phyloP scores from a whole-genome alignment of 2,329 filamentous ascomycete species.

The Dryadomyces sulphureus region DNA sequence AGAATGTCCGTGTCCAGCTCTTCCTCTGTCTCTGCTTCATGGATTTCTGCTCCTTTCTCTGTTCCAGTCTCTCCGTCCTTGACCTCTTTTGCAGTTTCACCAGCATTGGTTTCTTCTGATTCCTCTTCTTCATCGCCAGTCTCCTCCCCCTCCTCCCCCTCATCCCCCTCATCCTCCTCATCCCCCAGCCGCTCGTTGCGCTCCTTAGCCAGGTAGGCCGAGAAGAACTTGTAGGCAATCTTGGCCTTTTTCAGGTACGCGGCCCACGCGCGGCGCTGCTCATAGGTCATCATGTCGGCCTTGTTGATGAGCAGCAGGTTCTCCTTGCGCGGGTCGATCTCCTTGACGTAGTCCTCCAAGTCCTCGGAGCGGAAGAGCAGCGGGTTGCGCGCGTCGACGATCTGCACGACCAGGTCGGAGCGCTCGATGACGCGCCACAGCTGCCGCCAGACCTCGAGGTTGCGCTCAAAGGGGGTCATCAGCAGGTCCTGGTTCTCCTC shows the following conservation, averaged over 20 bases:
- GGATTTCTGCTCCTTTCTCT: not conserved
- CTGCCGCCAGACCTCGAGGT: slow-evolving; percentile 95
- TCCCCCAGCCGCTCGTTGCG: slow-evolving; percentile 60
- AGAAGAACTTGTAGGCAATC: slow-evolving; percentile 94
- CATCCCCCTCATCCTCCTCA: slow-evolving; percentile 25
- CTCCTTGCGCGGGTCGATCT: slow-evolving; percentile 73
- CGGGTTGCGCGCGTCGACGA: slow-evolving; percentile 92
- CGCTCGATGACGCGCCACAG: slow-evolving; percentile 96
- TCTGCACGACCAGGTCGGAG: slow-evolving; percentile 90
- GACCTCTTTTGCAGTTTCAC: slow-evolving; percentile 19
- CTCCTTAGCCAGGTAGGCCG: slow-evolving; percentile 81
- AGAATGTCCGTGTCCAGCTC: slow-evolving; percentile 64
- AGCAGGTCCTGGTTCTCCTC: slow-evolving; percentile 89
- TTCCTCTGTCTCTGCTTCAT: slow-evolving; percentile 20
- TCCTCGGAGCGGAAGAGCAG: slow-evolving; percentile 90
- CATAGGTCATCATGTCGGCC: slow-evolving; percentile 92
- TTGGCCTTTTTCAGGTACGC: slow-evolving; percentile 66
- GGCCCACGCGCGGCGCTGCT: slow-evolving; percentile 74
- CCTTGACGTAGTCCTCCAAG: slow-evolving; percentile 85
- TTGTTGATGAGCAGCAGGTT: slow-evolving; percentile 95
- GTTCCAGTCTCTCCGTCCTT: slow-evolving; percentile 5
- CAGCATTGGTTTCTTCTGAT: slow-evolving; percentile 16
- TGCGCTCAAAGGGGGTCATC: slow-evolving; percentile 96
- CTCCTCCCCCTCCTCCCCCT: slow-evolving; percentile 16
- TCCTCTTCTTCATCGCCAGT: slow-evolving; percentile 22